Base-by-base conservation (phyloP, 306 rosid genomes). In the Pueraria montana region DNA sequence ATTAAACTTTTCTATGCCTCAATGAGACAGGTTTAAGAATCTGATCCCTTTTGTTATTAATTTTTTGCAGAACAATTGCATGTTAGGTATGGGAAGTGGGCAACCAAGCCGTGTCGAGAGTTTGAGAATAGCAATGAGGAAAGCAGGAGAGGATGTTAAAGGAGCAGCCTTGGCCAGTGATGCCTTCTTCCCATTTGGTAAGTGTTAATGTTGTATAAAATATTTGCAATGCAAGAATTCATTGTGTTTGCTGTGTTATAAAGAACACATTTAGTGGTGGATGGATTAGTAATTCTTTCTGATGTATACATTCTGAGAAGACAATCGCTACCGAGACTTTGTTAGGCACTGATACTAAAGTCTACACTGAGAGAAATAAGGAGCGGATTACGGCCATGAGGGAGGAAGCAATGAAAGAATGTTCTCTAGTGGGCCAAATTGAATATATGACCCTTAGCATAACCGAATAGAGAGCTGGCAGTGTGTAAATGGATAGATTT, bases 71-170 rank as follows among this genome's bases (percentile, higher is more conserved):
- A 87, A 93, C 76, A 90, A 96, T 79, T 87, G 94, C 43, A 96
- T 96, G 97, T 56, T 96, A 89, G 99, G 99, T 34, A 96, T 92
- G 98, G 99, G 99, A 74, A 93, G 99, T 18, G 99, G 99, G 71
- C 97, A 93, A 82, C 99, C 99, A 1, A 96, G 93, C 85, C 97
- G 99, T 64, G 42, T 58, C 4, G 99, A 96, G 88, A 96, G 99
- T 85, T 87, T 93, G 76, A 87, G 97, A 83, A 88, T 96, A 78
- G 98, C 98, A 16, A 52, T 93, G 87, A 89, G 74, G 88, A 96
- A 96, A 91, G 98, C 99, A 8, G 99, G 96, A 87, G 89, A 89
- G 24, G 96, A 90, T 50, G 94, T 87, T 80, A 94, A 90, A 87
- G 99, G 98, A 61, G 94, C 99, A 1, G 95, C 99, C 82, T 86